Conservation (phyloP, 2,329 filamentous ascomycete genomes). For the Metarhizium guizhouense region DNA sequence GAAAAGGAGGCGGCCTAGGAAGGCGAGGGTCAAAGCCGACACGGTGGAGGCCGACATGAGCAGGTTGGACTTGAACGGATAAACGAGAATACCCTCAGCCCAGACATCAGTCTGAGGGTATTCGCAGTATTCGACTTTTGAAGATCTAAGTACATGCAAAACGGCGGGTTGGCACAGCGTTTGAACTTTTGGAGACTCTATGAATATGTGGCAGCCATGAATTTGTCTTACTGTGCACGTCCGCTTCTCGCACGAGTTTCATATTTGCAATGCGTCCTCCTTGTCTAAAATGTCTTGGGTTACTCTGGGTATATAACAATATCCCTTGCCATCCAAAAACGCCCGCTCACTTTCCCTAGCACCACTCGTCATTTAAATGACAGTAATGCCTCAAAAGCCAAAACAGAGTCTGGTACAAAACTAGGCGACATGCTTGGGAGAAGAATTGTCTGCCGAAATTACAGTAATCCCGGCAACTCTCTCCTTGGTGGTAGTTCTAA, state of each 20-base stretch:
- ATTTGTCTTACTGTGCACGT: not conserved
- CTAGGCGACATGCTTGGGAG: not conserved
- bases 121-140: not conserved
- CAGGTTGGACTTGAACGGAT: not conserved
- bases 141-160: not conserved
- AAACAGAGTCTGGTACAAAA: not conserved
- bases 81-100: not conserved
- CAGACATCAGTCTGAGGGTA: too few species aligned
- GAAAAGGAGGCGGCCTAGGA: conserved; percentile 28
- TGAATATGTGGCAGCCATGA: not conserved
- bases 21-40: conserved; percentile 3
- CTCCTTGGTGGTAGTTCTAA: conserved; percentile 6
- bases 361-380: too few species aligned
- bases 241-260: not conserved
- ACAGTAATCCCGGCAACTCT: not conserved
- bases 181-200: not conserved
- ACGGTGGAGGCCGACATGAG: not conserved
- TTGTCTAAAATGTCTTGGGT: not conserved
- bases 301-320: not conserved
- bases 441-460: not conserved
- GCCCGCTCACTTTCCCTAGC: not conserved
- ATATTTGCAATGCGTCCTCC: not conserved
- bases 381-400: not conserved
- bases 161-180: not conserved
- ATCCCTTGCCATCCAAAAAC: not conserved